Conservation (phyloP, 2,329 filamentous ascomycete genomes). For the Reticulascus tulasneorum region DNA sequence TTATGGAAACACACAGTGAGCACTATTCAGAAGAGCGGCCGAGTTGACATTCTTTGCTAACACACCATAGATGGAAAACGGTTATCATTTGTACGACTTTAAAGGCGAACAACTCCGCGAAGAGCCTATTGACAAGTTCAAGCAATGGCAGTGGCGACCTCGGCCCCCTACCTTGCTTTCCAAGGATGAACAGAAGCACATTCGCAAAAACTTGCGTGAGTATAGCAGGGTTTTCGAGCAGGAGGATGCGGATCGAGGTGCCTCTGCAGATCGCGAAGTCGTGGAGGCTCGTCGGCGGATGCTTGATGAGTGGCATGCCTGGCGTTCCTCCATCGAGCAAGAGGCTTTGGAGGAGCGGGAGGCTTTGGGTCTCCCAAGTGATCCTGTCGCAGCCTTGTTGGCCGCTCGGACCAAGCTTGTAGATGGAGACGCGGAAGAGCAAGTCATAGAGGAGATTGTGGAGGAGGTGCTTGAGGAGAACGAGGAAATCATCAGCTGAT, state of each 20-base stretch:
- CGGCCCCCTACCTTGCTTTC: constrained; percentile 84
- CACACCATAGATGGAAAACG: constrained; percentile 83
- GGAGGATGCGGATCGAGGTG: constrained; percentile 88
- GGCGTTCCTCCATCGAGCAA: constrained; percentile 70
- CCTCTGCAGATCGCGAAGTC: constrained; percentile 89
- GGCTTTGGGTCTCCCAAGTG: constrained; percentile 60
- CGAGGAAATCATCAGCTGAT: constrained; percentile 63
- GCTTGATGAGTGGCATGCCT: constrained; percentile 85
- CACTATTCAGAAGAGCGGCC: constrained; percentile 18
- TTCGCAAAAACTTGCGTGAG: constrained; percentile 97
- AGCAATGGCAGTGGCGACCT: constrained; percentile 93
- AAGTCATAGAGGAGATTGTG: constrained; percentile 83
- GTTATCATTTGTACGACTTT: constrained; percentile 98
- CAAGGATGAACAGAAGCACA: constrained; percentile 96
- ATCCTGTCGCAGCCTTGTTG: constrained; percentile 59
- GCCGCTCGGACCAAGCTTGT: no score
- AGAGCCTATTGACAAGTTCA: constrained; percentile 93
- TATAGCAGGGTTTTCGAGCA: constrained; percentile 95
- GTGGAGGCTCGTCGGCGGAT: constrained; percentile 80
- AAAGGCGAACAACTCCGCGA: constrained; percentile 84
- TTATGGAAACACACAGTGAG: constrained; percentile 90
- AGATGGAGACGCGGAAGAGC: constrained; percentile 68
- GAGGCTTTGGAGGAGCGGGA: constrained; percentile 70
- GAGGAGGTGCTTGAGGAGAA: constrained; percentile 81
- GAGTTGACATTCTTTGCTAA: neutral